A percentile compares a stretch with the other conserved stretches of the same genome.
Evolutionary conservation across 75 land plant species (phyloP).

Genomic region (Ceratopteris richardii): DNA sequence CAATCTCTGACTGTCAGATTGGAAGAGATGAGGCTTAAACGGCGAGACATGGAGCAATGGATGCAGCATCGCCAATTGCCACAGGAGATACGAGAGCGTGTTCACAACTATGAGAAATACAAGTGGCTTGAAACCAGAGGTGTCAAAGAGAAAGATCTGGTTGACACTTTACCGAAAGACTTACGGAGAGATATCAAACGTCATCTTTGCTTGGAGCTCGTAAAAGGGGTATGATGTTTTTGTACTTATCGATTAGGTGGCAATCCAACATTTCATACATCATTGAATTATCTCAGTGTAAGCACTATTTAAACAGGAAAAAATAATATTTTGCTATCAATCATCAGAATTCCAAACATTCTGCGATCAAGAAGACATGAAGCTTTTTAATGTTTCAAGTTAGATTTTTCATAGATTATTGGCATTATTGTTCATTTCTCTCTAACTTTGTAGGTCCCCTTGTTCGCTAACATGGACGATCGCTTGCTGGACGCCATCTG

Average conservation of each 20-base stretch:
- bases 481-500: conserved; percentile 79
- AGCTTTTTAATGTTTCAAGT: no score
- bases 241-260: no score
- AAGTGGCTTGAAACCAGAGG: conserved; percentile 71
- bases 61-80: conserved; percentile 62
- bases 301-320: no score
- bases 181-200: conserved; percentile 58
- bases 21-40: conserved; percentile 69
- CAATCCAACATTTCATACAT: no score
- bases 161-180: conserved; percentile 49
- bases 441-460: conserved; percentile 51
- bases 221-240: conserved; percentile 7
- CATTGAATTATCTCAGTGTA: no score
- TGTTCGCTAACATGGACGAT: conserved; percentile 82
- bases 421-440: no score
- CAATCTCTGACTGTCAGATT: conserved; percentile 48
- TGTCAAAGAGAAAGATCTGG: conserved; percentile 52
- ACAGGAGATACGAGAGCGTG: conserved; percentile 34
- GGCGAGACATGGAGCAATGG: conserved; percentile 64
- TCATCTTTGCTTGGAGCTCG: conserved; percentile 46
- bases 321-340: no score
- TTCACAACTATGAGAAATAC: conserved; percentile 52
- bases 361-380: no score
- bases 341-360: no score
- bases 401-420: no score